Percentiles rank a stretch among this genome's conserved stretches.
These are phyloP conservation scores for Phytophthora pseudosyringae DNA, from an alignment of 352 stramenopile species.

Conservation along the genomic window DNA sequence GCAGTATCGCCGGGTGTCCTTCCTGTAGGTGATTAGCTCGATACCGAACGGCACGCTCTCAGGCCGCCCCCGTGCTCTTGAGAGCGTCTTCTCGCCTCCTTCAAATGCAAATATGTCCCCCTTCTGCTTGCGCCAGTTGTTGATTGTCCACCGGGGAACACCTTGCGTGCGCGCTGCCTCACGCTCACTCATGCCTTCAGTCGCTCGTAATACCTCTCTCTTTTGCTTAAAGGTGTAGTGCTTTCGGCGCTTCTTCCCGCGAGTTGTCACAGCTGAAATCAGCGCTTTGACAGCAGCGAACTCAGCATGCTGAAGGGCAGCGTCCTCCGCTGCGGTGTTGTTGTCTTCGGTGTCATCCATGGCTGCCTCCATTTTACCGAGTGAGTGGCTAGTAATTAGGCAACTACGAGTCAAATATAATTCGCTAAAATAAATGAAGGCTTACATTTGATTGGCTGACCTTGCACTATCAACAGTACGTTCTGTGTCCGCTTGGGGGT, in stretches of 20 bases:
- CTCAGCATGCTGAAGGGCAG: not conserved
- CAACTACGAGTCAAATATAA: too few relatives aligned
- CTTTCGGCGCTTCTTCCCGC: not conserved
- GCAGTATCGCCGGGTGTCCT: slow-evolving; percentile 3
- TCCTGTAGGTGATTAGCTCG: slow-evolving; percentile 17
- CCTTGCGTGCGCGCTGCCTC: not conserved
- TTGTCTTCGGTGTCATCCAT: too few relatives aligned
- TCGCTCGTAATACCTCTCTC: not conserved
- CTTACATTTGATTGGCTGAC: too few relatives aligned
- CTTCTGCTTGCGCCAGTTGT: not conserved
- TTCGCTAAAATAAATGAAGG: too few relatives aligned
- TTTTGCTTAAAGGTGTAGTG: slow-evolving; percentile 15
- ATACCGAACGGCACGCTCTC: slow-evolving; percentile 13
- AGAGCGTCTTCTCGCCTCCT: slow-evolving; percentile 12
- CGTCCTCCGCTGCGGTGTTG: too few relatives aligned
- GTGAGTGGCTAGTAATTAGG: too few relatives aligned
- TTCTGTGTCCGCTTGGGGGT: too few relatives aligned
- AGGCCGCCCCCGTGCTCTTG: not conserved
- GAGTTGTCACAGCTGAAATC: not conserved
- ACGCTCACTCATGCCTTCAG: slow-evolving; percentile 8
- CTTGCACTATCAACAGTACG: too few relatives aligned
- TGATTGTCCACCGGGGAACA: slow-evolving; percentile 7
- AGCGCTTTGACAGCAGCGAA: not conserved
- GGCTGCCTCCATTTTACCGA: too few relatives aligned
- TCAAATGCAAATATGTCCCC: slow-evolving; percentile 5